Conservation (phyloP, 345 rosid species). For the Geranium rotundifolium region DNA sequence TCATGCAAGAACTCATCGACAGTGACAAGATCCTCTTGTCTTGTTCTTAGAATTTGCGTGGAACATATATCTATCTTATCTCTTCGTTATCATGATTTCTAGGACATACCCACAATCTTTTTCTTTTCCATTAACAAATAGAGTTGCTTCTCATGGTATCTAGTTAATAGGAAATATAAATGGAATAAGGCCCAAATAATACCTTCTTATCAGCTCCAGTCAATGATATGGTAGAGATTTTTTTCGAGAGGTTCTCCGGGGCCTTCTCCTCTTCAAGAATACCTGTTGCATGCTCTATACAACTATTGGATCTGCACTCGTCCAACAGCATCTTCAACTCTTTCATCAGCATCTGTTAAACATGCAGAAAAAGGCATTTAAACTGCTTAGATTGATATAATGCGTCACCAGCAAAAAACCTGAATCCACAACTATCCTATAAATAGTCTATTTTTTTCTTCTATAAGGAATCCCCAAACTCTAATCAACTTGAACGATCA, state of each 20-base stretch:
- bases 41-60: too few species aligned
- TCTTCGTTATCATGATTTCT: too few species aligned
- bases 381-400: background rate
- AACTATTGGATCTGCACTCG: constrained; percentile 76
- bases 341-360: constrained; percentile 35
- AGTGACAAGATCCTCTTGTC: too few species aligned
- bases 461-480: too few species aligned
- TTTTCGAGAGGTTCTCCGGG: constrained; percentile 67
- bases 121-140: background rate
- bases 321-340: constrained; percentile 51
- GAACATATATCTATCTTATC: too few species aligned
- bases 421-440: too few species aligned
- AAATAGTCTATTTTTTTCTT: too few species aligned
- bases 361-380: constrained; percentile 1
- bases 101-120: background rate
- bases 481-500: background rate
- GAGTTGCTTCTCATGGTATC: background rate
- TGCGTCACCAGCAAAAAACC: background rate
- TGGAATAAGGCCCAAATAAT: constrained; percentile 4
- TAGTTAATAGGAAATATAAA: background rate
- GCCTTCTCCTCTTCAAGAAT: constrained; percentile 70
- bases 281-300: constrained; percentile 89
- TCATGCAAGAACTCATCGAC: background rate
- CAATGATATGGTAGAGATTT: constrained; percentile 63
- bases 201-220: constrained; percentile 57